Conservation (phyloP, 164 flowering plant genomes). For the Vitis riparia region DNA sequence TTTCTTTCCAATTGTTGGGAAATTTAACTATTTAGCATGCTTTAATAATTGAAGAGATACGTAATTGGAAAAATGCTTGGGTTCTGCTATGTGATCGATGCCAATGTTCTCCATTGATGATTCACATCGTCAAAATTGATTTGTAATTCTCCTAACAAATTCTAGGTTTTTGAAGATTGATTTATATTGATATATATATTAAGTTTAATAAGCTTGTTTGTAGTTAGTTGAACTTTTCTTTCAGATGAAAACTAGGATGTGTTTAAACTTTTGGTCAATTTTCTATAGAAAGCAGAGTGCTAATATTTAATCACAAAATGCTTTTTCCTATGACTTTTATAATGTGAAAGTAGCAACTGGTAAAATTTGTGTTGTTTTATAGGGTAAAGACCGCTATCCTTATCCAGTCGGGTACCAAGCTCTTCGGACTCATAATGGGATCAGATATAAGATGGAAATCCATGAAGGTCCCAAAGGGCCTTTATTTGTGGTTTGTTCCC, state of each 20-base stretch:
- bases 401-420: conserved; percentile 92
- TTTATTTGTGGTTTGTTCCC: conserved; percentile 59
- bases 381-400: conserved; percentile 97
- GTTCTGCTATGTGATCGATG: neutral
- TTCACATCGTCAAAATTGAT: neutral
- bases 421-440: conserved; percentile 63
- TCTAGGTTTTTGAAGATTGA: no score
- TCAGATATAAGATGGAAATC: conserved; percentile 65
- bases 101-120: neutral
- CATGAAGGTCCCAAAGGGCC: conserved; percentile 86
- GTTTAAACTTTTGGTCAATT: neutral
- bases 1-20: neutral
- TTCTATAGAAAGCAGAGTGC: neutral
- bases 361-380: conserved; percentile 16
- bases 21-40: neutral
- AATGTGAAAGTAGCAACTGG: neutral
- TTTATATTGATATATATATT: no score
- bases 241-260: neutral
- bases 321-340: neutral
- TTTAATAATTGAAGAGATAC: neutral
- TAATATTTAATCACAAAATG: neutral
- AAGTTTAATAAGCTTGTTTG: no score
- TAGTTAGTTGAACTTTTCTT: neutral
- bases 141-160: neutral
- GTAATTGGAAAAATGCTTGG: neutral